Evolutionary conservation across 345 rosid genomes (phyloP), one percentile per base, ranked within the genome.

Genomic region (Sonneratia alba): DNA sequence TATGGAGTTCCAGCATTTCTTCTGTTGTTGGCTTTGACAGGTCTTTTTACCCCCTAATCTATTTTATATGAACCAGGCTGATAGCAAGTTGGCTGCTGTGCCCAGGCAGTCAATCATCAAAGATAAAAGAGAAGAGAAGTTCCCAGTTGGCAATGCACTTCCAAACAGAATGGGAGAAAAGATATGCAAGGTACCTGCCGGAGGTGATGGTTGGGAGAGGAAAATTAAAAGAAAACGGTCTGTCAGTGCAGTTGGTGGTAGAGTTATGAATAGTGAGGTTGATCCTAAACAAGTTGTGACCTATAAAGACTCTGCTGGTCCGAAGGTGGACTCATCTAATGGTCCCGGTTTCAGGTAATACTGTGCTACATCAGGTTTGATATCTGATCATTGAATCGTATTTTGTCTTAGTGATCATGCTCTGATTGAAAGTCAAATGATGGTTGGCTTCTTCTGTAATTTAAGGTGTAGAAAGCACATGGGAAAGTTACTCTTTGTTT

Each of bases 201-300:
- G 88, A 73, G 91, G 96, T 73, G 99, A 95, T 77, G 93, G 88
- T 79, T 92, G 99, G 97, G 99, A 92, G 67, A 87, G 84, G 74
- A 95, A 85, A 84, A 87, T 87, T 85, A 95, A 90, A 82, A 87
- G 89, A 79, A 95, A 87, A 79, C 90, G 96, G 66, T 95, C 99
- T 81, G 90, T 90, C 81, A 93, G 91, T 66, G 77, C 89, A 73
- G 87, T 89, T 63, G 86, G 88, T 68, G 82, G 76, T 77, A 87
- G 97, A 85, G 77, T 83, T 75, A 49, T 86, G 63, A 83, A 79
- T 77, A 76, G 79, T 87, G 96, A 92, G 70, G 89, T 80, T 70
- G 89, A 85, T 27, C 15, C 81, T 71, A 89, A 89, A 78, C 87
- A 86, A 63, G 56, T 82, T 62, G 81, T 84, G 83, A 92, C 74